These are phyloP conservation scores for Gremmenia infestans DNA, from an alignment of 2,329 filamentous ascomycete genomes.

Conservation along the genomic window DNA sequence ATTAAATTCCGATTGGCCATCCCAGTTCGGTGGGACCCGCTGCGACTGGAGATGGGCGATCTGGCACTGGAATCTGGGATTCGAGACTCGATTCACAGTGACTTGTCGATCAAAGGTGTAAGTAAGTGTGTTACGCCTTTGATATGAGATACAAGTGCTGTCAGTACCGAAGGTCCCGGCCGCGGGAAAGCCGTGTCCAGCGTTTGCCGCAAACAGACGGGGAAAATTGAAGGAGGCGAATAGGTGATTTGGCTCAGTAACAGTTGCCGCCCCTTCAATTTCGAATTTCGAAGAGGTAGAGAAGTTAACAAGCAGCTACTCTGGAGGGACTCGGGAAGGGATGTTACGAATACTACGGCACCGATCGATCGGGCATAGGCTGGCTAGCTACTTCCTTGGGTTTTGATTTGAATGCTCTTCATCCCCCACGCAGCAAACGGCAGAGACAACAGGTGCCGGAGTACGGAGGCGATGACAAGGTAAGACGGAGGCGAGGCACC, in stretches of 20 bases:
- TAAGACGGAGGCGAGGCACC: conserved; percentile 10
- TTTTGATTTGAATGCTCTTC: not conserved
- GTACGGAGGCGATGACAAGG: conserved; percentile 8
- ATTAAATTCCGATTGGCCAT: conserved; percentile 9
- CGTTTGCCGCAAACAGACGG: conserved; percentile 26
- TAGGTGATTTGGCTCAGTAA: not conserved
- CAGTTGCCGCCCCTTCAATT: not conserved
- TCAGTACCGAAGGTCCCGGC: conserved; percentile 16
- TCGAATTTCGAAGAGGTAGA: not conserved
- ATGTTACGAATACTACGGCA: conserved; percentile 3
- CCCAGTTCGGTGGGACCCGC: conserved; percentile 8
- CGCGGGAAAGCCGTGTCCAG: conserved; percentile 17
- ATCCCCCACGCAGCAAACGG: conserved; percentile 17
- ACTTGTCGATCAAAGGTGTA: too few species aligned
- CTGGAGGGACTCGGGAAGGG: conserved; percentile 1
- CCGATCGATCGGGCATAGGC: conserved; percentile 7
- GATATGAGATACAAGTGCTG: not conserved
- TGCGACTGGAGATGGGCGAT: conserved; percentile 6
- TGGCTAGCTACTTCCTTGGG: conserved; percentile 1
- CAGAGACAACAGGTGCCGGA: conserved; percentile 18
- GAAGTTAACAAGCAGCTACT: not conserved
- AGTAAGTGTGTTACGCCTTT: not conserved
- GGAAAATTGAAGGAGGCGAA: conserved; percentile 18
- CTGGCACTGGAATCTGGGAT: not conserved
- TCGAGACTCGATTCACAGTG: not conserved